Base-by-base conservation (phyloP, 768 basidiomycete genomes). In the Aureoboletus auriporus region DNA sequence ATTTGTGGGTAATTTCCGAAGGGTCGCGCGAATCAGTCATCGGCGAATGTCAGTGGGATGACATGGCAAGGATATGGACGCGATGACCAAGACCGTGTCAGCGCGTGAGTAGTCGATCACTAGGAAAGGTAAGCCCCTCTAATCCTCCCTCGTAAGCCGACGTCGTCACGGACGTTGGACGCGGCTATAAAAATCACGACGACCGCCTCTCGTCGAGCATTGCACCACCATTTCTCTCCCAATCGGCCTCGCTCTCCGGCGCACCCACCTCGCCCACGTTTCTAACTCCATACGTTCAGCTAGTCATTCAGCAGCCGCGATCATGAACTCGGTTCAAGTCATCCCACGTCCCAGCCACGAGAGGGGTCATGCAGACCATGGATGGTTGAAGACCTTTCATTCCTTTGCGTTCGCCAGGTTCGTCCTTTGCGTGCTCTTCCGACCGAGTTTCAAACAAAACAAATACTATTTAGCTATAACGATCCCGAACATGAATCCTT, bases 351-450 rank as follows among this genome's bases (percentile, higher is more conserved):
- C 66, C 42, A 88, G 81, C 52, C 63, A 82, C 40, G 77, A 82
- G 17, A 75, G 88, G 16, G 89, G 86, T 3, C 69, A 85, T 41
- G 86, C 84, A 7, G 80, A 93, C 60, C 89, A 90, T 55, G 86
- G 79, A 23, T 93, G 90, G 90, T 71, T 93, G 45, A 92, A 91
- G 74, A 83, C 87, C 0, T 88, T 89, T 73, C 84, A 92, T 57
- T 87, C 89, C 0, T 93, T 93, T 63, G 78, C 85, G 1, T 89
- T 89, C 56, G 79, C 85, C 0, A 66, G 68, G 83, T 86, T 62
- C 34, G 80, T 72, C 13, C 20, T 33, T 6, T 14, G 8, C 34
- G 17, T 48, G 14, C 29, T 3, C 13, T 2, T n/a, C 26, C 11
- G 14, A 11, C n/a, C 53, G 20, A 57, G 59, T 13, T 40, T 60